A percentile compares a stretch with the other conserved stretches of the same genome.
These are phyloP conservation scores for Amesomyces nigricolor DNA, from an alignment of 2,329 filamentous ascomycete genomes.

Conservation along the genomic window DNA sequence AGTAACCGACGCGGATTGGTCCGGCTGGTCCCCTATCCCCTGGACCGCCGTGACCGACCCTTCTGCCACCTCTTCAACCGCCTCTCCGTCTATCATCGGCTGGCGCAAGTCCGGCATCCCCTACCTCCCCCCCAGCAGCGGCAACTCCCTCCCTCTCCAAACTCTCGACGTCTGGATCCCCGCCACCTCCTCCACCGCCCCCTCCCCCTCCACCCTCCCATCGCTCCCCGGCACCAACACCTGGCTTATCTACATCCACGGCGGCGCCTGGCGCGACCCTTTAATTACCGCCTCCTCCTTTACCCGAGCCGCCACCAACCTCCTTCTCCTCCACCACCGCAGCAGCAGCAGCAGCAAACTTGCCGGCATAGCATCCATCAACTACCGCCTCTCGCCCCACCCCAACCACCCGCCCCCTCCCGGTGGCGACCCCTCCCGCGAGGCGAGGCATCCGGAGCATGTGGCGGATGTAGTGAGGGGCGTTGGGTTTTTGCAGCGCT, in stretches of 20 bases:
- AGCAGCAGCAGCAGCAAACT: conserved; percentile 33
- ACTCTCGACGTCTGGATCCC: conserved; percentile 25
- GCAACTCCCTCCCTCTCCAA: conserved; percentile 14
- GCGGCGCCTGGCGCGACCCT: conserved; percentile 60
- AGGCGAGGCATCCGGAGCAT: conserved; percentile 55
- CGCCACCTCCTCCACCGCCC: neutral
- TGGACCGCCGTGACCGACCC: conserved; percentile 13
- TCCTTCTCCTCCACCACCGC: conserved; percentile 32
- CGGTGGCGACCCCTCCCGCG: conserved; percentile 35
- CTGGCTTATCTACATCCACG: conserved; percentile 48
- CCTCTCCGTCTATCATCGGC: conserved; percentile 13
- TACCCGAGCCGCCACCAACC: conserved; percentile 38
- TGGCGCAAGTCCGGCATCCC: conserved; percentile 20
- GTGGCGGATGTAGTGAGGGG: conserved; percentile 50
- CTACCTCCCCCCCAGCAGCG: conserved; percentile 1
- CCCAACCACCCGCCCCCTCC: conserved; percentile 43
- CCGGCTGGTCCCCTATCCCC: conserved; percentile 16
- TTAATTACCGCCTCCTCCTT: conserved; percentile 43
- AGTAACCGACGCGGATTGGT: conserved; percentile 1
- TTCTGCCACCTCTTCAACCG: too few relatives aligned
- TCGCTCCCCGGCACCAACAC: neutral
- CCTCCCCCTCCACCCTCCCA: conserved; percentile 9
- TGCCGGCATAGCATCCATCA: conserved; percentile 57
- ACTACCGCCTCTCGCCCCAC: conserved; percentile 57
- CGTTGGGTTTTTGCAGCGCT: conserved; percentile 46